Percentiles rank a stretch among this genome's conserved stretches.
phyloP scores from a whole-genome alignment of 768 basidiomycete species.

The Kwoniella dejecticola region DNA sequence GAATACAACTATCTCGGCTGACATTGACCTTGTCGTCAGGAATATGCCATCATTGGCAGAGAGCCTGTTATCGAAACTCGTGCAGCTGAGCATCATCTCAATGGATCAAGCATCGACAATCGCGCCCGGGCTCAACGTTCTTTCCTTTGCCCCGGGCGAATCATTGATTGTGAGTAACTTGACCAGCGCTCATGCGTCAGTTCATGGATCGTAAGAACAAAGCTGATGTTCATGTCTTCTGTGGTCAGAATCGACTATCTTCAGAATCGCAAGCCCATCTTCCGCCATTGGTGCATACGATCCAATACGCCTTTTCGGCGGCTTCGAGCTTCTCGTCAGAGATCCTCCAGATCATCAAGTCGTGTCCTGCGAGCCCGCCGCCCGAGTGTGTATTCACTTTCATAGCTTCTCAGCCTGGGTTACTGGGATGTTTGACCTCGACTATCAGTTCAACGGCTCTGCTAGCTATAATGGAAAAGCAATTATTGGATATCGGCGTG shows the following conservation, averaged over 20 bases:
- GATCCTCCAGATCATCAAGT: slow-evolving; percentile 25
- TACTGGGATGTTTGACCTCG: slow-evolving; percentile 23
- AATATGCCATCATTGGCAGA: slow-evolving; percentile 23
- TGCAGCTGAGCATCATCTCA: slow-evolving; percentile 26
- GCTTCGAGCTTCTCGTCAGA: slow-evolving; percentile 27
- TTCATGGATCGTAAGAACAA: neutral
- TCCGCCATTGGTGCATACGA: slow-evolving; percentile 22
- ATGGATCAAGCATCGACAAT: slow-evolving; percentile 9
- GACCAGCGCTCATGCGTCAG: neutral
- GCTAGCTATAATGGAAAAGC: slow-evolving; percentile 14
- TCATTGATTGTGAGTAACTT: slow-evolving; percentile 35
- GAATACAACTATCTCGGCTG: neutral
- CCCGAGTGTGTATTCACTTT: slow-evolving; percentile 41
- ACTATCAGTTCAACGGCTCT: slow-evolving; percentile 16
- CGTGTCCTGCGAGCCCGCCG: slow-evolving; percentile 22
- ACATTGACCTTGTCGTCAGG: slow-evolving; percentile 14
- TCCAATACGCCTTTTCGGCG: slow-evolving; percentile 27
- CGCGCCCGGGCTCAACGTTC: slow-evolving; percentile 7
- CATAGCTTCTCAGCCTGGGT: slow-evolving; percentile 29
- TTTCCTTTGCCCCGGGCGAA: slow-evolving; percentile 23
- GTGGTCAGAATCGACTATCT: slow-evolving; percentile 29
- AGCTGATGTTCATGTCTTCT: neutral
- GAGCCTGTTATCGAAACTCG: slow-evolving; percentile 21
- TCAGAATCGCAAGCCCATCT: slow-evolving; percentile 25
- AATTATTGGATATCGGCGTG: slow-evolving; percentile 24